A percentile compares a stretch with the other conserved stretches of the same genome.
phyloP scores from a whole-genome alignment of 306 rosid species.

The Citrullus mucosospermus region DNA sequence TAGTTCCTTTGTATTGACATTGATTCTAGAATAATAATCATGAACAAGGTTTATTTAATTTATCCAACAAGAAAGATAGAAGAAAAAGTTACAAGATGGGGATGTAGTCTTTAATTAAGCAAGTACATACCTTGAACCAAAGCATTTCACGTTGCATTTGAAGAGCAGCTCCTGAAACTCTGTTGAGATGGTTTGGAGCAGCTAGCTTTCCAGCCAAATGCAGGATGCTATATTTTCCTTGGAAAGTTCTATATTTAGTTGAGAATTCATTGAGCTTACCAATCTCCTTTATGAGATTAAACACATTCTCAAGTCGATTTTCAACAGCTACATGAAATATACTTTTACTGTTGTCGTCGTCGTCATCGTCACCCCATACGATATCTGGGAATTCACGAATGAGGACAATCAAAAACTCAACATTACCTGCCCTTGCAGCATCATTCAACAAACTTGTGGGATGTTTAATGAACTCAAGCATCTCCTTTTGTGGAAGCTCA shows the following conservation, averaged over 20 bases:
- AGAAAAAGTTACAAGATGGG: too few species aligned
- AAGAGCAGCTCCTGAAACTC: conserved; percentile 22
- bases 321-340: conserved; percentile 16
- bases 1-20: too few species aligned
- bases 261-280: conserved; percentile 8
- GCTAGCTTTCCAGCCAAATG: conserved; percentile 16
- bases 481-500: neutral
- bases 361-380: conserved; percentile 17
- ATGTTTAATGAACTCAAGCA: neutral
- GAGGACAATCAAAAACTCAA: conserved; percentile 15
- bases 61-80: too few species aligned
- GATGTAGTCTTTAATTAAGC: too few species aligned
- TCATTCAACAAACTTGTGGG: neutral
- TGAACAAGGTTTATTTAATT: too few species aligned
- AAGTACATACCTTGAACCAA: conserved; percentile 16
- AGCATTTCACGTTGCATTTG: conserved; percentile 23
- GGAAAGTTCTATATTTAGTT: neutral
- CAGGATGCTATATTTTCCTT: conserved; percentile 7
- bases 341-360: conserved; percentile 4
- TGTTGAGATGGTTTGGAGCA: conserved; percentile 8
- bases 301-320: conserved; percentile 14
- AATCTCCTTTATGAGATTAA: conserved; percentile 15
- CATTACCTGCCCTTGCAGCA: conserved; percentile 17
- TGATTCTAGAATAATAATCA: too few species aligned
- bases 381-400: conserved; percentile 13